Evolutionary conservation across 225 moss, liverwort and hornwort species (phyloP), one percentile per base, ranked within the genome.

Genomic region (Physcomitrellopsis africana): DNA sequence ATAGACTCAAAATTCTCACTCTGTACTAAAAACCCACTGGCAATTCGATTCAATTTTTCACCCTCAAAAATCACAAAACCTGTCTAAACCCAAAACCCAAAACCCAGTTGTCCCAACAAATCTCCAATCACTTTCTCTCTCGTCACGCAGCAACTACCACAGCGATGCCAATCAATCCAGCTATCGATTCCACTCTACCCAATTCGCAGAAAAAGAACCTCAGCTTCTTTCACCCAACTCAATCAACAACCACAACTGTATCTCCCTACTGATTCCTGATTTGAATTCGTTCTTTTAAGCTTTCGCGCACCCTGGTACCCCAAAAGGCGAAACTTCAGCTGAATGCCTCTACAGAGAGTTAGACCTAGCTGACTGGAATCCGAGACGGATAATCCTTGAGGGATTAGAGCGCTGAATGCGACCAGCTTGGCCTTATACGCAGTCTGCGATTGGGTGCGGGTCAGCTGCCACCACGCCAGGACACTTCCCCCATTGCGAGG

Each of bases 81-180:
- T 9, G 57, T 5, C 26, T 20, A 67, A 76, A 76, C 76, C 71
- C 49, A 55, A 67, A 76, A 76, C 76, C 71, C 49, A 55, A 72
- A 81, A 72, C 63, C 58, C 58, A 17, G 3, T 51, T 3, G 13
- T 4, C 2, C 7, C 32, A 11, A 11, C 11, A 51, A 66, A 17
- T 3, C 11, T 9, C 44, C 19, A 11, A 51, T 22, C 9, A 2
- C 46, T 52, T 63, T 8, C 10, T 0, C 1, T 37, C 2, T 7
- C 32, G 32, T 37, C 32, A 37, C 32, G 1, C 32, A 37, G 32
- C 4, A 7, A 37, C 32, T 37, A 7, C 4, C 32, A 4, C 32
- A 2, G 32, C 32, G 32, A 20, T 13, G 16, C 24, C 32, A 13
- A 54, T 37, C 54, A 48, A 68, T 29, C 68, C 14, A 11, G 22